Conservation (phyloP, 768 basidiomycete genomes). For the Lactarius deliciosus region DNA sequence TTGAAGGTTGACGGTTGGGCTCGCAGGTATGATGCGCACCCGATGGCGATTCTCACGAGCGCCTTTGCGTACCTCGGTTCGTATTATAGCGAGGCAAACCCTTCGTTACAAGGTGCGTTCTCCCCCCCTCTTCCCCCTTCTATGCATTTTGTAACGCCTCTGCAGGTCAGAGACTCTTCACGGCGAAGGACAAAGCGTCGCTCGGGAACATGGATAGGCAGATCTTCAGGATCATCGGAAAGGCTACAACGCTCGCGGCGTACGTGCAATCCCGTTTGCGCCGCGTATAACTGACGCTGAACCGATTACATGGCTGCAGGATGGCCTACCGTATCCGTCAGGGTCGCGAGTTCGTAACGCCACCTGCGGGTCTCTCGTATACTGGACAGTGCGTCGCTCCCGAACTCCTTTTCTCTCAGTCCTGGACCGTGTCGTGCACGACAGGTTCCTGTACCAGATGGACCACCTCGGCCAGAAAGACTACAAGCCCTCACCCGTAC, state of each 20-base stretch:
- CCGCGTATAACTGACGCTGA: background rate
- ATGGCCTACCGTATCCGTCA: constrained; percentile 95
- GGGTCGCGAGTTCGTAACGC: constrained; percentile 83
- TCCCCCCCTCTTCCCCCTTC: background rate
- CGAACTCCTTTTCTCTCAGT: background rate
- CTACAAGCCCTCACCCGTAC: constrained; percentile 79
- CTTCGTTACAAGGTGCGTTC: constrained; percentile 70
- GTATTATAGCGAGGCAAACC: constrained; percentile 86
- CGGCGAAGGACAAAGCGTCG: constrained; percentile 61
- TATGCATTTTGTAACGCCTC: background rate
- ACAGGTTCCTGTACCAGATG: constrained; percentile 86
- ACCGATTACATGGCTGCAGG: constrained; percentile 41
- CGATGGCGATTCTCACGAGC: constrained; percentile 87
- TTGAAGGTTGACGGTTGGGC: background rate
- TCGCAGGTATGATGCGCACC: constrained; percentile 82
- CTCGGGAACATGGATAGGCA: constrained; percentile 88
- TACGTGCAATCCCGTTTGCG: constrained; percentile 38
- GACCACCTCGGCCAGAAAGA: constrained; percentile 73
- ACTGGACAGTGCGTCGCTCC: constrained; percentile 66
- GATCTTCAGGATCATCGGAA: constrained; percentile 85
- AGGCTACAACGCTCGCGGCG: constrained; percentile 86
- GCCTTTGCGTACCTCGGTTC: constrained; percentile 87
- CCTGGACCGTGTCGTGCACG: constrained; percentile 3
- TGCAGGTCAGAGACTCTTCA: constrained; percentile 75
- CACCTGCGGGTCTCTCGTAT: constrained; percentile 80